Conservation (phyloP, 1,284 basidiomycete genomes). For the Psilocybe mexicana region DNA sequence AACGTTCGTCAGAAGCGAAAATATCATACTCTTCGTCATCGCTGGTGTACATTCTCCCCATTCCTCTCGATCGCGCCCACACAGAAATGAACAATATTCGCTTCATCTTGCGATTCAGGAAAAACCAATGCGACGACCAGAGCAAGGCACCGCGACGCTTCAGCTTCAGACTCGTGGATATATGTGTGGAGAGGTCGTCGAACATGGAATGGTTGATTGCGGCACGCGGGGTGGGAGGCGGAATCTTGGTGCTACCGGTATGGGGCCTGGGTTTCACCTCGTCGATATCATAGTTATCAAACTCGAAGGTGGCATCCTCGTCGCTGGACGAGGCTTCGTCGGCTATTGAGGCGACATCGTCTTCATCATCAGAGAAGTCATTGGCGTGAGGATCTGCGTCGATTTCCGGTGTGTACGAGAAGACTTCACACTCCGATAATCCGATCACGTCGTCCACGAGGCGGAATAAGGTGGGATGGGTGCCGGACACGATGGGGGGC, state of each 20-base stretch:
- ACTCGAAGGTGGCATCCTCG: slow-evolving; percentile 69
- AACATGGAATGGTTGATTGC: slow-evolving; percentile 33
- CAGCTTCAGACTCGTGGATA: slow-evolving; percentile 33
- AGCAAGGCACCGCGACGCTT: slow-evolving; percentile 76
- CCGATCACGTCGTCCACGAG: slow-evolving; percentile 91
- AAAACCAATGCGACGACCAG: slow-evolving; percentile 98
- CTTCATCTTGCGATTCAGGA: slow-evolving; percentile 92
- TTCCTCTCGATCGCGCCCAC: slow-evolving; percentile 82
- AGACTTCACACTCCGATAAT: slow-evolving; percentile 92
- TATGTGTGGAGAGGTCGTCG: slow-evolving; percentile 30
- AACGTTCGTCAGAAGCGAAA: slow-evolving; percentile 49
- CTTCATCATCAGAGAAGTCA: slow-evolving; percentile 77
- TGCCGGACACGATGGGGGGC: slow-evolving; percentile 61
- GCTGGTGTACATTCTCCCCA: slow-evolving; percentile 55
- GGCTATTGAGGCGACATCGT: slow-evolving; percentile 62
- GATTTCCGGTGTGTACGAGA: slow-evolving; percentile 91
- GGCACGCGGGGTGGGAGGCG: slow-evolving; percentile 37
- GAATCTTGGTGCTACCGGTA: slow-evolving; percentile 31
- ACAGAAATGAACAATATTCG: slow-evolving; percentile 92
- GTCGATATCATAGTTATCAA: slow-evolving; percentile 79
- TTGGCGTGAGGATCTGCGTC: slow-evolving; percentile 94
- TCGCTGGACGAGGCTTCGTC: slow-evolving; percentile 62
- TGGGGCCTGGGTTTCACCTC: slow-evolving; percentile 47
- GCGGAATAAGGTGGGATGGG: slow-evolving; percentile 84
- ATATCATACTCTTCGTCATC: slow-evolving; percentile 40